Base-by-base conservation (phyloP, 306 rosid species). In the Boehmeria nivea region DNA sequence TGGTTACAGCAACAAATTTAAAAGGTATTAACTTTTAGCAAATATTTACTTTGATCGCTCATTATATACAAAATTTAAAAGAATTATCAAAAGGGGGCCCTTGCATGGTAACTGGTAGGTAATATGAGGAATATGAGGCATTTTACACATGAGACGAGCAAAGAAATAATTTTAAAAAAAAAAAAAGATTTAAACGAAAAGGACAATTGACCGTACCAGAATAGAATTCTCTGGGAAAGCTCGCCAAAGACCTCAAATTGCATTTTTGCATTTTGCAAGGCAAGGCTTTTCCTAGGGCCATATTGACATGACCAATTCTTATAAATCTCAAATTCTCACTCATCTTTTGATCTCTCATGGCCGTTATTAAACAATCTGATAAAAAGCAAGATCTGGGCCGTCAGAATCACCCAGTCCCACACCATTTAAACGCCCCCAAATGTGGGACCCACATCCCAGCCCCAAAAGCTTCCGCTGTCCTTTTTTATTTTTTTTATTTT, bases 181-280 rank as follows among this genome's bases (percentile, higher is more conserved):
- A n/a, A n/a, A n/a, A n/a, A n/a, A n/a, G n/a, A n/a, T n/a, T n/a
- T n/a, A 5, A 2, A 16, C 6, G n/a, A 39, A 27, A 31, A 59
- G 64, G 45, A 66, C 68, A 66, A 12, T 5, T 12, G 56, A 33
- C 69, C 68, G 69, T 72, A 66, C 69, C 15, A 6, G 2, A 42
- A 53, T 31, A 38, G 59, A 23, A 21, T 52, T 43, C 37, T 54
- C 61, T 51, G 18, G 57, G 51, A 43, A 63, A 57, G 34, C 2
- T 9, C 39, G 47, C 17, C 15, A 25, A 43, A 70, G 14, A 42
- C 27, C 34, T 39, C 24, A 10, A 36, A 46, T 2, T 17, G 34
- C 34, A 40, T 15, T n/a, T n/a, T n/a, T n/a, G n/a, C n/a, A n/a
- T n/a, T n/a, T n/a, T 24, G 62, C 15, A 14, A 34, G 37, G 37